Base-by-base conservation (phyloP, 2,329 filamentous ascomycete genomes). In the Epichloe glyceriae region DNA sequence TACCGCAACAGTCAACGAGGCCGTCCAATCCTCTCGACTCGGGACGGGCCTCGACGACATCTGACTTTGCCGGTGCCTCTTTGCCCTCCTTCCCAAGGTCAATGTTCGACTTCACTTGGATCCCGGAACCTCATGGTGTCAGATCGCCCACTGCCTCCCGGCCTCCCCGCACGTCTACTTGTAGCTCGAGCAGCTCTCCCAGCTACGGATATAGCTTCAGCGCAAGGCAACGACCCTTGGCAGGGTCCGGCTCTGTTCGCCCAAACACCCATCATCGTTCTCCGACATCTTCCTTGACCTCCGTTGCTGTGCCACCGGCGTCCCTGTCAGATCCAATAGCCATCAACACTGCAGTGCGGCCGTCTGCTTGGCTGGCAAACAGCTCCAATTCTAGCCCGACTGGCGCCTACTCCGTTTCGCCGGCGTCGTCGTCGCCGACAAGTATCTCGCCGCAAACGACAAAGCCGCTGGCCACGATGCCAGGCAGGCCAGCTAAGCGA, bases 401-500 rank as follows among this genome's bases (percentile, higher is more conserved):
- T 52, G 55, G 53, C 53, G 19, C 52, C 46, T 44, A 42, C 50
- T 40, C 19, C 15, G 35, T 48, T 47, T 40, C 50, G 46, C 48
- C 51, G 52, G 33, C 51, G 43, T 46, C 53, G 35, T 50, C 48
- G 30, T 54, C 55, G 42, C 42, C 53, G 34, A 43, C 54, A 26
- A 50, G 43, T 40, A 17, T 47, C 49, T 53, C 51, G 47, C 53
- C 52, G 39, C 49, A 45, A 50, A 37, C 49, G 47, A 46, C 38
- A 22, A 54, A 49, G 51, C 50, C 46, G 26, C 42, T 42, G 35
- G 51, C 46, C 33, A 50, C 50, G 22, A 58, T 58, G 56, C 49
- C 54, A 15, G 45, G 45, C 37, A 51, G 56, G 40, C 52, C 55
- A 35, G 42, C 51, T 34, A 57, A 75, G 63, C 69, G 73, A 57